Evolutionary conservation across 306 rosid genomes (phyloP).

Genomic region (Vicia sativa): DNA sequence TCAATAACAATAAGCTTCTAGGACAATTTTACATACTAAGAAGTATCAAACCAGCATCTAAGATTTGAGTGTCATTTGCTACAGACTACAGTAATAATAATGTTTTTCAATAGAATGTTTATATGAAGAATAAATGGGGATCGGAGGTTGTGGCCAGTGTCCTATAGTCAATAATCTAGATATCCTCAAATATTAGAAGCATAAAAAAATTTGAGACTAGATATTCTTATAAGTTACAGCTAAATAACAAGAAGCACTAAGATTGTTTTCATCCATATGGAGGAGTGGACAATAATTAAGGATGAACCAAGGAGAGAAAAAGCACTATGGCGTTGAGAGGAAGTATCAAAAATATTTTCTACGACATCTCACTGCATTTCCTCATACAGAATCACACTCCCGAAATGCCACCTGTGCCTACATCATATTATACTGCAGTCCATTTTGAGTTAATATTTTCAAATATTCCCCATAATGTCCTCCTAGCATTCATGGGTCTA

Average conservation of each 20-base stretch:
- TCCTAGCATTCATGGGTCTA: background rate
- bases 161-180: background rate
- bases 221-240: background rate
- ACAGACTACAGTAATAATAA: background rate
- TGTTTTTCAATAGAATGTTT: background rate
- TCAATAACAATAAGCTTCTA: background rate
- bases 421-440: background rate
- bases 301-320: too few relatives aligned
- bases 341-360: background rate
- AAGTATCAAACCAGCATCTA: background rate
- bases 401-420: background rate
- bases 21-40: slow-evolving; percentile 2
- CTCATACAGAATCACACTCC: background rate
- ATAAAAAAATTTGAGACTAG: background rate
- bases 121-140: background rate
- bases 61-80: background rate
- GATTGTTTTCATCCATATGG: background rate
- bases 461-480: background rate
- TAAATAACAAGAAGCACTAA: background rate
- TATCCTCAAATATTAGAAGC: background rate
- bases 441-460: background rate
- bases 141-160: background rate
- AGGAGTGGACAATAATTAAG: background rate
- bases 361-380: background rate
- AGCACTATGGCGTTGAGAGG: too few relatives aligned